phyloP scores from a whole-genome alignment of 2,329 filamentous ascomycete species.

The Verticillium albo-atrum region DNA sequence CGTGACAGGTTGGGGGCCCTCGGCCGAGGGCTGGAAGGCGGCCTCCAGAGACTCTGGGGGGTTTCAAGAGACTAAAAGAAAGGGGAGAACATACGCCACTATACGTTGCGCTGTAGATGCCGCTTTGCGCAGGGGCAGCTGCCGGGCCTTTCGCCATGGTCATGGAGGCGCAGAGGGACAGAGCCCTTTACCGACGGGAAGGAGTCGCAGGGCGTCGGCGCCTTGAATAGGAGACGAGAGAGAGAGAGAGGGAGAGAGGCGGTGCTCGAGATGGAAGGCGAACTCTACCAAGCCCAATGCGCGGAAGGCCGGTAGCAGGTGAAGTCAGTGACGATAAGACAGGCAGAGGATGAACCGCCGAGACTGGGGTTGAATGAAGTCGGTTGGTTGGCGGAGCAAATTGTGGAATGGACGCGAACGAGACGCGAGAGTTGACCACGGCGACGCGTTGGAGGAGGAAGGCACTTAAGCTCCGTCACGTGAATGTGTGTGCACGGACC shows the following conservation, averaged over 20 bases:
- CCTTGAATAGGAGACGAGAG: not conserved
- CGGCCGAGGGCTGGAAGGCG: not conserved
- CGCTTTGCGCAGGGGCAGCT: conserved; percentile 25
- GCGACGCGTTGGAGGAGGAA: not conserved
- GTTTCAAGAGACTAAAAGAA: not conserved
- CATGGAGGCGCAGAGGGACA: conserved; percentile 8
- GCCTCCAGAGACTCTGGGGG: not conserved
- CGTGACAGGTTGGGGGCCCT: not conserved
- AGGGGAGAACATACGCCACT: conserved; percentile 53
- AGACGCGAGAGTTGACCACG: not conserved
- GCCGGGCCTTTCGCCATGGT: conserved; percentile 42
- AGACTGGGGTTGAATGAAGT: not conserved
- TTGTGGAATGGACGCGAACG: conserved; percentile 1
- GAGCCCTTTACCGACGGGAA: conserved; percentile 1
- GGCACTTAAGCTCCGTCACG: not conserved
- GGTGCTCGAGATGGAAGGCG: not conserved
- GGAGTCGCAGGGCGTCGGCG: not conserved
- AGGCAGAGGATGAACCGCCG: not conserved
- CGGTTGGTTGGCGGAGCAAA: not conserved
- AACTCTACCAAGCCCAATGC: not conserved
- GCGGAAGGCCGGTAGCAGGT: not conserved
- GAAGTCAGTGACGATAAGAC: not conserved
- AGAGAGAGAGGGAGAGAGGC: not conserved
- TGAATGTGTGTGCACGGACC: not conserved
- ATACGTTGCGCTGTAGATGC: conserved; percentile 65